These are phyloP conservation scores for Agaricus sinodeliciosus DNA, from an alignment of 768 basidiomycete genomes.

Conservation along the genomic window DNA sequence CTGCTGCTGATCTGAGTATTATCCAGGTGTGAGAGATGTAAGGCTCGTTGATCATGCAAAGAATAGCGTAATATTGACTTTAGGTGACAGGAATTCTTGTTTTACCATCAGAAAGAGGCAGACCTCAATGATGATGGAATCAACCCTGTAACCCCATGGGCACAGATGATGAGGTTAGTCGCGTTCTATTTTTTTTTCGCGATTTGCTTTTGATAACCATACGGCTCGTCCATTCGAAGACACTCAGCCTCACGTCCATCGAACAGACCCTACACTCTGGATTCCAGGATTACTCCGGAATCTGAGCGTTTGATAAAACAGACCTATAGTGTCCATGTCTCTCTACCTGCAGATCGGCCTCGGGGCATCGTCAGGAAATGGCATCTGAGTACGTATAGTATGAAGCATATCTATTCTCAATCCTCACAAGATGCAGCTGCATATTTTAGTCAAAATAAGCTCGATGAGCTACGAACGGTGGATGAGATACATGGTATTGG, in stretches of 20 bases:
- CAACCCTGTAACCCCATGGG: conserved; percentile 66
- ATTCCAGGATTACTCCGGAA: conserved; percentile 36
- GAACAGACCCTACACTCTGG: conserved; percentile 25
- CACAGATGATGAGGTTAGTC: conserved; percentile 62
- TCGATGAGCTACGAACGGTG: conserved; percentile 66
- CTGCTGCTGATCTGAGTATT: neutral
- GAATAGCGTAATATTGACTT: conserved; percentile 8
- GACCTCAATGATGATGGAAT: conserved; percentile 48
- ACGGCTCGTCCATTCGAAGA: conserved; percentile 13
- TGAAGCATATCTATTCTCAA: neutral
- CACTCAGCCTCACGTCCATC: conserved; percentile 18
- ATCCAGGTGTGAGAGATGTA: conserved; percentile 47
- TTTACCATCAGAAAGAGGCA: conserved; percentile 78
- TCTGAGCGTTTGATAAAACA: conserved; percentile 72
- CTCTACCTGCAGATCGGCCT: conserved; percentile 47
- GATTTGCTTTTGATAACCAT: neutral
- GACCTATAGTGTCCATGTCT: conserved; percentile 77
- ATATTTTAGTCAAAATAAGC: conserved; percentile 75
- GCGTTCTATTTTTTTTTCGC: conserved; percentile 1
- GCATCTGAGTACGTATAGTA: conserved; percentile 63
- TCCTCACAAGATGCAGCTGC: conserved; percentile 44
- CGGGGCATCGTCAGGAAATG: conserved; percentile 60
- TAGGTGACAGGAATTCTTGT: conserved; percentile 62
- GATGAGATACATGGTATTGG: conserved; percentile 64
- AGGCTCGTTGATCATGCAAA: conserved; percentile 12